These are phyloP conservation scores for Tuber calosporum DNA, from an alignment of 495 filamentous ascomycete species.

Conservation along the genomic window DNA sequence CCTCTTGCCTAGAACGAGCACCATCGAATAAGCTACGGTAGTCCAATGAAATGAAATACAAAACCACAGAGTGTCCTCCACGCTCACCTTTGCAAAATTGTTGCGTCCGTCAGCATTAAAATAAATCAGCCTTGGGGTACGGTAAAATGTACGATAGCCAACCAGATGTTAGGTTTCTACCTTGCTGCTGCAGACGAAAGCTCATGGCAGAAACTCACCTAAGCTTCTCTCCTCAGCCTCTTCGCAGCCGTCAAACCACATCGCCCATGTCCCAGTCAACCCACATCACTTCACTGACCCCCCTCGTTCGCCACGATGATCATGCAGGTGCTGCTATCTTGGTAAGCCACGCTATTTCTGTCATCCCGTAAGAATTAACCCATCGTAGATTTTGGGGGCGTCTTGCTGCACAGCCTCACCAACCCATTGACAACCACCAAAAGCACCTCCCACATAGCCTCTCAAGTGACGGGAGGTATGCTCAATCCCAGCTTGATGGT, in stretches of 20 bases:
- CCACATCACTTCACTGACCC: background rate
- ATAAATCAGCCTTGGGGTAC: background rate
- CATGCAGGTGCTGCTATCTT: constrained; percentile 35
- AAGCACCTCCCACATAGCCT: constrained; percentile 36
- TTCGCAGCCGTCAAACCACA: background rate
- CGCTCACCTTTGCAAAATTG: background rate
- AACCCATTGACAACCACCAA: constrained; percentile 24
- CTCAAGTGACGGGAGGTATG: background rate
- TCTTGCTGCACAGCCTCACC: constrained; percentile 34
- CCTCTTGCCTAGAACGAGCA: no score
- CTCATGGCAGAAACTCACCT: background rate
- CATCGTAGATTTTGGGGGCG: constrained; percentile 17
- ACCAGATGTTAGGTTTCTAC: background rate
- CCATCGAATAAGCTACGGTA: background rate
- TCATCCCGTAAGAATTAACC: constrained; percentile 27
- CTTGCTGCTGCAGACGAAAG: background rate
- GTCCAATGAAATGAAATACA: background rate
- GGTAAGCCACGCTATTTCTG: constrained; percentile 34
- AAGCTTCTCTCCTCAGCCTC: background rate
- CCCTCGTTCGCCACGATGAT: constrained; percentile 1
- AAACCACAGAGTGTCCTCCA: background rate
- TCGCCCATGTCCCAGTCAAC: background rate
- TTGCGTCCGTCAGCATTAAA: background rate
- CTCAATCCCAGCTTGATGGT: constrained; percentile 30
- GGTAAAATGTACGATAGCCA: background rate